Evolutionary conservation across 257 asterid species (phyloP).

Genomic region (Prunella vulgaris): DNA sequence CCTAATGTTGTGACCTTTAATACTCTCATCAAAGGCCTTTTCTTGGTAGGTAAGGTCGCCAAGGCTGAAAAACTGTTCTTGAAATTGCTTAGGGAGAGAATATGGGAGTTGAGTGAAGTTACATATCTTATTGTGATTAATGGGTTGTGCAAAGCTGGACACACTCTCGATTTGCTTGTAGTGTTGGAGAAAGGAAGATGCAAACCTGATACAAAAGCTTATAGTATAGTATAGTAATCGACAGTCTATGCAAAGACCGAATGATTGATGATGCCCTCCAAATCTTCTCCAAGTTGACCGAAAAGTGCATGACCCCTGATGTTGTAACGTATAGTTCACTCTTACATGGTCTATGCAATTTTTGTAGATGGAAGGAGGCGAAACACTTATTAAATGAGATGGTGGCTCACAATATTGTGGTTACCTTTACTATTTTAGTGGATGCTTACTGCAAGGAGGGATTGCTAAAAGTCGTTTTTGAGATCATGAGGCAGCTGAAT

Average conservation of each 20-base stretch:
- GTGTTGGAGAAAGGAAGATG: neutral
- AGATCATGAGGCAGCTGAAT: neutral
- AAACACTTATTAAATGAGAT: too few relatives aligned
- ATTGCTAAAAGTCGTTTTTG: neutral
- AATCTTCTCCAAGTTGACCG: neutral
- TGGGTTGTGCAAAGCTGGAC: neutral
- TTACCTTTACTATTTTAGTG: too few relatives aligned
- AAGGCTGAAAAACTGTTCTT: neutral
- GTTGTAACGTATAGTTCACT: neutral
- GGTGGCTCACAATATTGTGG: too few relatives aligned
- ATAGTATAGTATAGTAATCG: neutral
- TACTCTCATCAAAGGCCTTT: neutral
- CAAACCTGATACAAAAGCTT: neutral
- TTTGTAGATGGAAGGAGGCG: too few relatives aligned
- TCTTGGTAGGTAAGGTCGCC: neutral
- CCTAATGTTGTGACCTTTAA: neutral
- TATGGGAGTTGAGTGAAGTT: neutral
- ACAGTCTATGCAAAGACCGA: neutral
- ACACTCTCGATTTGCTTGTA: neutral
- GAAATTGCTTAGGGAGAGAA: neutral
- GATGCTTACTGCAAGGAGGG: neutral
- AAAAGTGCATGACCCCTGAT: neutral
- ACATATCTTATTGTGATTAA: neutral
- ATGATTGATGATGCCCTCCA: neutral
- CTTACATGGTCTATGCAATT: neutral